phyloP scores from a whole-genome alignment of 2,329 filamentous ascomycete genomes.

The Colletotrichum musae region DNA sequence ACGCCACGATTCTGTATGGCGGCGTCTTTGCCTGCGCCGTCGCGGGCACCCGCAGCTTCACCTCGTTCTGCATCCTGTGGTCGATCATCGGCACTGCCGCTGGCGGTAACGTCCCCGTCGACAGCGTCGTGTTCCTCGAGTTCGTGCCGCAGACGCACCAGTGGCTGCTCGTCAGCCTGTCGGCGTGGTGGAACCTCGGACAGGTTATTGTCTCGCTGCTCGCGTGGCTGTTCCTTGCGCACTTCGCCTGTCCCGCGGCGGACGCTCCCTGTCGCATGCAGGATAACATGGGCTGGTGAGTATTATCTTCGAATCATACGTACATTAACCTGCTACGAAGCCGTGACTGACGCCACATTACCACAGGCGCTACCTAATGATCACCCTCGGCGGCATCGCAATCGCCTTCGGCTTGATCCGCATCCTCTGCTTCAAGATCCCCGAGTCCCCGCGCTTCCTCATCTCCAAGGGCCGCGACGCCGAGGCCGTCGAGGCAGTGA shows the following conservation, averaged over 20 bases:
- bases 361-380: conserved; percentile 58
- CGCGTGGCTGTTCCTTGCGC: conserved; percentile 59
- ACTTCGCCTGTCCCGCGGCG: conserved; percentile 55
- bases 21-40: conserved; percentile 71
- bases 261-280: conserved; percentile 52
- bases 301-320: conserved; percentile 3
- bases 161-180: conserved; percentile 62
- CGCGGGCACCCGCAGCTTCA: conserved; percentile 71
- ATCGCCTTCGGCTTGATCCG: conserved; percentile 60
- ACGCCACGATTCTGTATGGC: conserved; percentile 58
- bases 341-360: not conserved
- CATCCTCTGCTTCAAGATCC: conserved; percentile 62
- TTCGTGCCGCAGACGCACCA: conserved; percentile 63
- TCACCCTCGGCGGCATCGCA: conserved; percentile 60
- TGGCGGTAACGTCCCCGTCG: conserved; percentile 66
- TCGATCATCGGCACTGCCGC: conserved; percentile 61
- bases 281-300: conserved; percentile 64
- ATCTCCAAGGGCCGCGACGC: conserved; percentile 59
- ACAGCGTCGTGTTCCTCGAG: conserved; percentile 67
- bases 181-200: conserved; percentile 66
- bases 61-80: conserved; percentile 68
- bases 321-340: no score
- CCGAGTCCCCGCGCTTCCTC: conserved; percentile 63
- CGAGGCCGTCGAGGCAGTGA: conserved; percentile 63
- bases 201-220: conserved; percentile 63